A percentile compares a stretch with the other conserved stretches of the same genome.
phyloP scores from a whole-genome alignment of 306 rosid genomes.

The Prunus mongolica region DNA sequence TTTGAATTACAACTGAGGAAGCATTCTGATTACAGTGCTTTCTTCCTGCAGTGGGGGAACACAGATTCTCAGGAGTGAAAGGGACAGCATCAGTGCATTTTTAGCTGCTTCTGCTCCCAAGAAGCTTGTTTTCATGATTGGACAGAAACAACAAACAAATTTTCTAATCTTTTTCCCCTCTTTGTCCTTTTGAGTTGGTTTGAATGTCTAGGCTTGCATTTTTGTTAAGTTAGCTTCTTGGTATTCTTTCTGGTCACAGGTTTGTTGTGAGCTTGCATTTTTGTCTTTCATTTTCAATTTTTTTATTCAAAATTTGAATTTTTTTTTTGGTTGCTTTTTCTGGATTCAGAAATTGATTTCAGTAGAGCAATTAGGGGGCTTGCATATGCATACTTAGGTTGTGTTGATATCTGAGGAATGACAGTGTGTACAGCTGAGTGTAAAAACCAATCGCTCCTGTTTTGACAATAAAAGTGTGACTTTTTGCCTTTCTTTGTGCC shows the following conservation, averaged over 20 bases:
- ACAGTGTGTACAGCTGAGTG: conserved; percentile 78
- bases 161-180: conserved; percentile 5
- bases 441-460: conserved; percentile 41
- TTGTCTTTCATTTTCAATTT: conserved; percentile 14
- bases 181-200: conserved; percentile 36
- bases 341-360: conserved; percentile 32
- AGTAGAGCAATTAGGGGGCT: conserved; percentile 43
- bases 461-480: conserved; percentile 44
- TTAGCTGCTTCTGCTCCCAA: conserved; percentile 80
- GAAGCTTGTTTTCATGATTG: conserved; percentile 47
- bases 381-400: conserved; percentile 55
- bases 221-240: conserved; percentile 47
- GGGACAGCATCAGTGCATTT: conserved; percentile 83
- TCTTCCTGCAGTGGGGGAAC: conserved; percentile 47
- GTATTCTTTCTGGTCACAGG: conserved; percentile 45
- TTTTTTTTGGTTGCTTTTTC: conserved; percentile 12
- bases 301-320: conserved; percentile 22
- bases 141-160: conserved; percentile 24
- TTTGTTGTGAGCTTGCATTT: conserved; percentile 45
- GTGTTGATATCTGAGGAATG: conserved; percentile 43
- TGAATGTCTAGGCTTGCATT: conserved; percentile 43
- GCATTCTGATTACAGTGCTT: conserved; percentile 24
- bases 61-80: conserved; percentile 39
- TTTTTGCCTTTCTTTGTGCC: conserved; percentile 3
- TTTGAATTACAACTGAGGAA: conserved; percentile 1